Evolutionary conservation across 306 rosid species (phyloP).

Genomic region (Cicer bijugum): DNA sequence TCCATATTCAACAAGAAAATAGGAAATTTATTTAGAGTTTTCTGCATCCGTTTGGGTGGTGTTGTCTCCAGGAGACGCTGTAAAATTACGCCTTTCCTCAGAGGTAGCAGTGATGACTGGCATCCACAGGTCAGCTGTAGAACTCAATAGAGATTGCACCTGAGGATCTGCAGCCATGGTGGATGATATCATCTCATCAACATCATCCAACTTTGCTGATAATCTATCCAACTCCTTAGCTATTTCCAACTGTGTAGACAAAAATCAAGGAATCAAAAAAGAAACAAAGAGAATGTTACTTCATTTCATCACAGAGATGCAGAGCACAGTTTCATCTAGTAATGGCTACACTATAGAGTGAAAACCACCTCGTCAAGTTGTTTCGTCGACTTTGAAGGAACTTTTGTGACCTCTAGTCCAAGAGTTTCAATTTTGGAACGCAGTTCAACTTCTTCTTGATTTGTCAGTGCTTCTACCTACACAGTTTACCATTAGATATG

Average conservation of each 20-base stretch:
- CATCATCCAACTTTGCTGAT: constrained; percentile 81
- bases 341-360: constrained; percentile 22
- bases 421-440: constrained; percentile 93
- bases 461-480: constrained; percentile 83
- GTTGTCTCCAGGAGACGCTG: constrained; percentile 54
- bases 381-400: constrained; percentile 70
- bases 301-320: constrained; percentile 2
- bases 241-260: constrained; percentile 67
- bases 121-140: constrained; percentile 87
- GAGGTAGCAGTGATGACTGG: constrained; percentile 86
- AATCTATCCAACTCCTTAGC: constrained; percentile 85
- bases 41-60: constrained; percentile 44
- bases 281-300: constrained; percentile 19
- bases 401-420: constrained; percentile 86
- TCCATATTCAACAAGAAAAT: constrained; percentile 1
- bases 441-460: constrained; percentile 91
- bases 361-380: constrained; percentile 72
- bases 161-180: constrained; percentile 88
- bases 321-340: constrained; percentile 19
- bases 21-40: constrained; percentile 47
- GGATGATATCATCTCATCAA: constrained; percentile 87
- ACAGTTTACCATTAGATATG: constrained; percentile 36
- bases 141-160: constrained; percentile 78
- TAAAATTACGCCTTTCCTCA: constrained; percentile 75
- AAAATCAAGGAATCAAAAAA: not conserved